These are phyloP conservation scores for Ophioceras dolichostomum DNA, from an alignment of 2,329 filamentous ascomycete genomes.

Conservation along the genomic window DNA sequence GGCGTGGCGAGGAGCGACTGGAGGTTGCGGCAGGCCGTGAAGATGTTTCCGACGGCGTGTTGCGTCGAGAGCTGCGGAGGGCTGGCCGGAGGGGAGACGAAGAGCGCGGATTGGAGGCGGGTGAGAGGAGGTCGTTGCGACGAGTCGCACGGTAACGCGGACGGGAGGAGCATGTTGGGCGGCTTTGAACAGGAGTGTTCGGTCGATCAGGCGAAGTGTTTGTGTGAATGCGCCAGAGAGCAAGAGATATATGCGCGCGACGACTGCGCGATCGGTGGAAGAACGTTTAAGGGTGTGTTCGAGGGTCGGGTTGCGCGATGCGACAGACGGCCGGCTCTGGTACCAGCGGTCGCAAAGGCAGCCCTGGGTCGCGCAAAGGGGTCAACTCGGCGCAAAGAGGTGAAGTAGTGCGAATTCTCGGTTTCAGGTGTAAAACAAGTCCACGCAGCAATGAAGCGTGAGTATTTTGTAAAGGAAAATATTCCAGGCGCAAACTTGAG, in stretches of 20 bases:
- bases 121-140: neutral
- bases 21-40: conserved; percentile 47
- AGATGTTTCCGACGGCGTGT: conserved; percentile 39
- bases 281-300: neutral
- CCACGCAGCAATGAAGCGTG: too few species aligned
- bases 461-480: too few species aligned
- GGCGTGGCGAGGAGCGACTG: conserved; percentile 42
- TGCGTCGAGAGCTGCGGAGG: conserved; percentile 31
- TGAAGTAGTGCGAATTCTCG: too few species aligned
- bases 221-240: neutral
- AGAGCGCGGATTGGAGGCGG: conserved; percentile 15
- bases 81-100: conserved; percentile 48
- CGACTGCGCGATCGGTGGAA: too few species aligned
- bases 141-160: conserved; percentile 2
- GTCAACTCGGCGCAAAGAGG: too few species aligned
- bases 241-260: too few species aligned
- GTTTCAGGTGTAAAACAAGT: too few species aligned
- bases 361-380: too few species aligned
- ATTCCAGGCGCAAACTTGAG: neutral
- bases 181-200: neutral
- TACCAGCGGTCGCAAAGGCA: too few species aligned
- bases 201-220: neutral
- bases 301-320: neutral
- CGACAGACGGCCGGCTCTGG: neutral
- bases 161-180: conserved; percentile 2